Evolutionary conservation across 805 yeast species (phyloP).

Genomic region (Hyphopichia homilentoma): DNA sequence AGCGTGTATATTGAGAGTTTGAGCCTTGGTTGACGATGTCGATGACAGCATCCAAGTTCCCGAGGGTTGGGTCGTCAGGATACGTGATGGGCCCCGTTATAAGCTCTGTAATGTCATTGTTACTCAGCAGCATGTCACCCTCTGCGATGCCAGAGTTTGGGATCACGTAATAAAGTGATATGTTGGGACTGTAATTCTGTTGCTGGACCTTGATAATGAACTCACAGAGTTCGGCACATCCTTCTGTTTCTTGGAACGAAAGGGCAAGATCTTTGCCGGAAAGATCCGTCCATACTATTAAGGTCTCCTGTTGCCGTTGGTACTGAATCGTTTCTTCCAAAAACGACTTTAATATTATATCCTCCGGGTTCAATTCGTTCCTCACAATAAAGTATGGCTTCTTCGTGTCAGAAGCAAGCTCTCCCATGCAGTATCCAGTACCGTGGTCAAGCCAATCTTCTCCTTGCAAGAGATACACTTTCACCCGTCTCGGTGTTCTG

Average conservation of each 20-base stretch:
- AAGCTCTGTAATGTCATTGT: conserved; percentile 62
- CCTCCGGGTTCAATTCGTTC: conserved; percentile 60
- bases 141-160: conserved; percentile 44
- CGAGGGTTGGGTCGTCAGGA: conserved; percentile 54
- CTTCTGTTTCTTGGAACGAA: conserved; percentile 87
- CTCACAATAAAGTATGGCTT: conserved; percentile 66
- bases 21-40: conserved; percentile 58
- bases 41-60: conserved; percentile 51
- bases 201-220: conserved; percentile 70
- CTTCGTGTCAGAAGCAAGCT: conserved; percentile 35
- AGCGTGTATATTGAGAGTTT: conserved; percentile 59
- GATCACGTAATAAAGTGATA: conserved; percentile 64
- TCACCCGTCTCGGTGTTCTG: conserved; percentile 70
- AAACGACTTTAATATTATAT: conserved; percentile 57
- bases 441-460: conserved; percentile 91
- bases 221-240: conserved; percentile 80
- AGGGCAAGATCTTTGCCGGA: conserved; percentile 76
- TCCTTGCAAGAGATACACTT: conserved; percentile 78
- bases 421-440: conserved; percentile 86
- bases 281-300: conserved; percentile 90
- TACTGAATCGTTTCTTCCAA: conserved; percentile 78
- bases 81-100: conserved; percentile 75
- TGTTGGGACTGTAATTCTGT: conserved; percentile 51
- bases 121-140: conserved; percentile 16
- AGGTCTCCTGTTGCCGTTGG: conserved; percentile 91